A percentile compares a stretch with the other conserved stretches of the same genome.
phyloP scores from a whole-genome alignment of 176 grass and related monocot genomes.

The Bonia amplexicaulis region DNA sequence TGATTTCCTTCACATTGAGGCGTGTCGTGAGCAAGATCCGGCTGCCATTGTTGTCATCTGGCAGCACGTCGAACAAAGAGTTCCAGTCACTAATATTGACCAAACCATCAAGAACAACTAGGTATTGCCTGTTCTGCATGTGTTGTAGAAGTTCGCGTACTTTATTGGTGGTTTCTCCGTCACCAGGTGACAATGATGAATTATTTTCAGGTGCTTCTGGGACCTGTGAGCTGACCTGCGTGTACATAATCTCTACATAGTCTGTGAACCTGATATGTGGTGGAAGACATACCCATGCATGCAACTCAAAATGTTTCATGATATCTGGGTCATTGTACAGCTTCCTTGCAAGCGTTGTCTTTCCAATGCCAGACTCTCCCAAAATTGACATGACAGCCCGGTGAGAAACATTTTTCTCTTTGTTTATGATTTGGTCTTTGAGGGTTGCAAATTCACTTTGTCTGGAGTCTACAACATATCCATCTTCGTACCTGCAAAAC shows the following conservation, averaged over 20 bases:
- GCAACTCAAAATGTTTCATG: conserved; percentile 36
- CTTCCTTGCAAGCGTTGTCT: conserved; percentile 40
- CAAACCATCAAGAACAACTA: conserved; percentile 47
- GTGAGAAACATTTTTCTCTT: conserved; percentile 5
- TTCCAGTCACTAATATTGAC: conserved; percentile 39
- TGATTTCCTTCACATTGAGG: conserved; percentile 44
- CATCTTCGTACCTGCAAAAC: conserved; percentile 29
- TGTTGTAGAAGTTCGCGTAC: neutral
- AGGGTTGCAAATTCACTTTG: conserved; percentile 32
- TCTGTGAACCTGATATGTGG: conserved; percentile 32
- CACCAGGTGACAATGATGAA: neutral
- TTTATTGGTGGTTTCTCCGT: conserved; percentile 14
- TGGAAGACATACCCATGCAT: conserved; percentile 46
- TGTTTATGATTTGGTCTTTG: conserved; percentile 31
- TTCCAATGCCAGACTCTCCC: conserved; percentile 37
- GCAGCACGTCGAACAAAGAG: conserved; percentile 27
- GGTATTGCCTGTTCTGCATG: conserved; percentile 27
- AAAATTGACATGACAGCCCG: conserved; percentile 34
- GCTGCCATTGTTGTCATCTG: conserved; percentile 26
- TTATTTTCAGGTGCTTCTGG: conserved; percentile 17
- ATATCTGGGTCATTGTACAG: conserved; percentile 34
- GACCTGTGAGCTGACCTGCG: conserved; percentile 27
- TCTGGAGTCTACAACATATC: conserved; percentile 32
- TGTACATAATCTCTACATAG: conserved; percentile 35
- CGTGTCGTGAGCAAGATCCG: conserved; percentile 39